Base-by-base conservation (phyloP, 1,284 basidiomycete genomes). In the Boletus smithii region DNA sequence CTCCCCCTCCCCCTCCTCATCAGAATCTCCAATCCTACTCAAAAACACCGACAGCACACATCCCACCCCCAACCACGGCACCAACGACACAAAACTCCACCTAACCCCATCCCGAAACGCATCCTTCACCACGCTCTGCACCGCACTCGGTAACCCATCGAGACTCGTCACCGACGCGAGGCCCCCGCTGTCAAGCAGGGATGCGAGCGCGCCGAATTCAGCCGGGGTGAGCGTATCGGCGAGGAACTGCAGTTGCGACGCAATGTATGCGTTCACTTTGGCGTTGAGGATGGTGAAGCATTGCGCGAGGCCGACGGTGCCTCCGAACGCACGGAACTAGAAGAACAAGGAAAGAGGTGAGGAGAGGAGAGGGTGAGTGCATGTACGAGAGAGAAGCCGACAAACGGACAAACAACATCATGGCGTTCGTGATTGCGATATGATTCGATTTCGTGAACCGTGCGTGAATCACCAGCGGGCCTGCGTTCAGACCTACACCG, bases 241-340 rank as follows among this genome's bases (percentile, higher is more conserved):
- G 3, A 29, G 36, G 27, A 67, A 53, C 18, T 56, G 57, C 13
- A 57, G 33, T 22, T 53, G 57, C 4, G 40, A 26, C 5, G n/a
- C 20, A 50, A 79, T 60, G 44, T 68, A 67, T 9, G 55, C 24
- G 23, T 61, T 57, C 22, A 74, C 75, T 59, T 70, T 76, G 17
- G 68, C 63, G 52, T 71, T 70, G 46, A 79, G 66, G 26, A 78
- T 65, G 2, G 75, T 73, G 26, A 70, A 69, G 42, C 75, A 78
- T 52, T 77, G 76, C 0, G 77, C 75, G 24, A 79, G 67, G 24
- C 76, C 76, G 35, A 77, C 57, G 1, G 76, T 78, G 14, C 77
- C 76, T 24, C 77, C 76, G 22, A 77, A 63, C 0, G 72, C 60
- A 22, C 73, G 69, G 62, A 70, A 73, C 75, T 77, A 53, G 22